Evolutionary conservation across 345 rosid genomes (phyloP), one percentile per base, ranked within the genome.

Genomic region (Laguncularia racemosa): DNA sequence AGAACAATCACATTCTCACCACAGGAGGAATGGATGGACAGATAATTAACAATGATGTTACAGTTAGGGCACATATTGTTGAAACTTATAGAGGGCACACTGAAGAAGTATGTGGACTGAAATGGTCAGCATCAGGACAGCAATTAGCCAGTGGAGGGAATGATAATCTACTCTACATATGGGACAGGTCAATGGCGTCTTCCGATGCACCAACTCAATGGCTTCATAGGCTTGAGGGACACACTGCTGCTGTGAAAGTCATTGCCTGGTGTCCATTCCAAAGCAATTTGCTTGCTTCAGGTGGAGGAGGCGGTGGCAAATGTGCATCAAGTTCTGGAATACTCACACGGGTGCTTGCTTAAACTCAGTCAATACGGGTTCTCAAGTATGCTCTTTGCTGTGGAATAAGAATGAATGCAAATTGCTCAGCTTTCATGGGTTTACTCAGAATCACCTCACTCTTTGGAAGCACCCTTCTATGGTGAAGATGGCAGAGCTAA

Each of bases 251-350:
- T 1, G 83, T 78, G 13, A 75, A 78, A 45, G 77, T 80, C 23
- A 73, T 78, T 16, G 83, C 73, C 16, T 75, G 78, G 83, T 74
- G 80, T 59, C 83, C 79, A 8, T 78, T 75, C 57, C 71, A 75
- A 55, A 55, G 60, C 12, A 78, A 75, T 53, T 52, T 78, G 47
- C 52, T 67, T 12, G 80, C 76, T n/a, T 57, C 73, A 1, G 80
- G 80, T 40, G 80, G 71, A 15, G 75, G 77, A 13, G 77, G 65
- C 1, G 57, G 65, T 38, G 78, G 67, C 59, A 52, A 60, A 16
- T 47, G n/a, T n/a, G 60, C 62, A 71, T 79, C 12, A 76, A 71
- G 64, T 73, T 76, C n/a, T 76, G 77, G 74, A 73, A 71, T 57
- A 73, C 76, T 0, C 72, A 63, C 18, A 73, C 69, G 0, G 81